Base-by-base conservation (phyloP, 2,329 filamentous ascomycete species). In the Orbilia oligospora region DNA sequence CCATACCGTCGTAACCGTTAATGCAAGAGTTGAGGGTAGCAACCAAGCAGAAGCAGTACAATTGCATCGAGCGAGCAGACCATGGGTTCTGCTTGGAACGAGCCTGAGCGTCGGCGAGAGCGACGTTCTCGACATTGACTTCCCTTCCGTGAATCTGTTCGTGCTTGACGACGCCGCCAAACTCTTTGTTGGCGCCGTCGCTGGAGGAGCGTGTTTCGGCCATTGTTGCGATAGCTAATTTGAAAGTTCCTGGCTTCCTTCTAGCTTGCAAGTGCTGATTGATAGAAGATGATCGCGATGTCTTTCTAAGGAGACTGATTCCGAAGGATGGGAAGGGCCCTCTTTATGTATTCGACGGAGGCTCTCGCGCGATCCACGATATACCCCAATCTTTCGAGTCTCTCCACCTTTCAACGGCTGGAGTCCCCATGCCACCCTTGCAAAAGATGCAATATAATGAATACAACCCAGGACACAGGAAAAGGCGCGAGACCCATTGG, bases 1-100 rank as follows among this genome's bases (percentile, higher is more conserved):
- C 84, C 8, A 86, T 86, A 69, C 85, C 84, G 83, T 88, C 87
- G 81, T 87, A 88, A 71, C 87, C 87, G 82, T 88, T 88, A 85
- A 87, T 87, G 75, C 86, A 87, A 46, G 86, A 86, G 81, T 86
- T 87, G 82, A 87, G 86, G 82, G 87, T 87, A 49, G 86, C 86
- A 55, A 87, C 84, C 76, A 86, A 86, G 82, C 85, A 86, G 80
- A 87, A 86, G 8, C 84, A 85, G 82, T 86, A 87, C 53, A 87
- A 83, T 24, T 85, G 83, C 55, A 85, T 56, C 20, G 86, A 86
- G 66, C 84, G 83, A 79, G 83, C 85, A 83, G 85, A 86, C 83
- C 84, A 84, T 27, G 83, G 81, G 41, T 85, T 83, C 63, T 56
- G 48, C 75, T 78, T 72, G 38, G 75, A 78, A 58, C 75, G 75